phyloP scores from a whole-genome alignment of 1,284 basidiomycete genomes.

The Pascua sp. region DNA sequence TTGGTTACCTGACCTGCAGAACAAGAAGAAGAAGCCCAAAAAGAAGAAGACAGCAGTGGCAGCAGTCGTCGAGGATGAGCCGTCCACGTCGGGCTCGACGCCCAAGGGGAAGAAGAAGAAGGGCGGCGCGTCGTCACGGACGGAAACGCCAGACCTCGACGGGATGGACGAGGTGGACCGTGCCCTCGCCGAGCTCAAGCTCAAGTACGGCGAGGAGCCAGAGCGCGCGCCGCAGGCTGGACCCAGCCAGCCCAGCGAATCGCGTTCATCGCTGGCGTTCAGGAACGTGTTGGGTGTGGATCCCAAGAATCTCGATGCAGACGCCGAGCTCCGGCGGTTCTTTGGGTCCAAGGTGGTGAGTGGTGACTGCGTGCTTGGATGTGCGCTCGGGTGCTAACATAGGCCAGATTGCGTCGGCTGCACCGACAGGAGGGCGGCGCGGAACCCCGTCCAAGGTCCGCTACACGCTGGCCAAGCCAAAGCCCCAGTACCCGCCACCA shows the following conservation, averaged over 20 bases:
- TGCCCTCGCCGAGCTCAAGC: conserved; percentile 72
- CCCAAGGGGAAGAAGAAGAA: conserved; percentile 55
- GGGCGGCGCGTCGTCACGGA: conserved; percentile 11
- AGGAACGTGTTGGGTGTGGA: conserved; percentile 68
- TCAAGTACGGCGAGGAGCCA: conserved; percentile 54
- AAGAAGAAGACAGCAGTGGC: conserved; percentile 33
- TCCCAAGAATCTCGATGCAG: conserved; percentile 71
- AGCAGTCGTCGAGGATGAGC: conserved; percentile 11
- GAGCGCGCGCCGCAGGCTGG: neutral
- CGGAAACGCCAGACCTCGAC: conserved; percentile 44
- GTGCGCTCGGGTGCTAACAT: neutral
- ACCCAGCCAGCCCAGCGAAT: conserved; percentile 9
- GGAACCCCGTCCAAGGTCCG: conserved; percentile 29
- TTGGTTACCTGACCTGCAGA: conserved; percentile 25
- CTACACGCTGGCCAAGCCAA: conserved; percentile 44
- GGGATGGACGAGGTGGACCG: conserved; percentile 74
- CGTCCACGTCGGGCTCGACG: conserved; percentile 14
- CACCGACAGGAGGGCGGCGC: conserved; percentile 20
- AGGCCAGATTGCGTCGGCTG: conserved; percentile 33
- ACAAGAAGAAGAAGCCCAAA: conserved; percentile 48
- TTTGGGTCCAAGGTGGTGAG: conserved; percentile 83
- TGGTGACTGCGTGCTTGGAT: neutral
- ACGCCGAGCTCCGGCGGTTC: conserved; percentile 83
- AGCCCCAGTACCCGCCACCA: conserved; percentile 50
- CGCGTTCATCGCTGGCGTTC: conserved; percentile 22